Conservation (phyloP, 352 stramenopile genomes). For the Phytophthora pistaciae region DNA sequence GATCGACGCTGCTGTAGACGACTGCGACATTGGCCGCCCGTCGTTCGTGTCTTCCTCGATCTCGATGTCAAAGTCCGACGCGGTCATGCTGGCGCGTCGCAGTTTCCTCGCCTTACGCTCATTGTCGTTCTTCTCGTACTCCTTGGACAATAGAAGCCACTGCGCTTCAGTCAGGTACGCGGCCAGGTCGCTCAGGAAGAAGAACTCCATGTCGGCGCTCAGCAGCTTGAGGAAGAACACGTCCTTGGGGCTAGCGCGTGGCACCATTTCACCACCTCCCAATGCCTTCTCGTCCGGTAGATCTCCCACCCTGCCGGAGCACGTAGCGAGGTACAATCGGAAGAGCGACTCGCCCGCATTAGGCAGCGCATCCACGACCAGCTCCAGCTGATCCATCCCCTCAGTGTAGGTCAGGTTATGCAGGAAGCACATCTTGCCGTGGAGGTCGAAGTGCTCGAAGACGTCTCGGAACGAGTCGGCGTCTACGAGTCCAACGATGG, state of each 20-base stretch:
- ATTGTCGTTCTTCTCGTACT: constrained; percentile 66
- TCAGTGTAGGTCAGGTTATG: constrained; percentile 67
- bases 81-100: constrained; percentile 17
- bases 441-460: constrained; percentile 68
- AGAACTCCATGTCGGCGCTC: constrained; percentile 71
- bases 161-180: constrained; percentile 69
- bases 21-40: constrained; percentile 6
- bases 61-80: constrained; percentile 19
- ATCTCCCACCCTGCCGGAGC: constrained; percentile 37
- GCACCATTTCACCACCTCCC: neutral
- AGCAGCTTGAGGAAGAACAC: constrained; percentile 71
- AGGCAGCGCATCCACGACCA: constrained; percentile 60
- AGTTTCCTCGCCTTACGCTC: constrained; percentile 42
- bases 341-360: constrained; percentile 72
- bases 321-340: constrained; percentile 63
- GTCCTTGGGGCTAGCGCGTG: constrained; percentile 42
- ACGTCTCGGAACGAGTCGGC: constrained; percentile 74
- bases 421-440: constrained; percentile 69
- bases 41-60: constrained; percentile 30
- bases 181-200: constrained; percentile 74
- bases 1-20: constrained; percentile 31
- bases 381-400: constrained; percentile 60
- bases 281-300: constrained; percentile 17
- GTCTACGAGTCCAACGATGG: constrained; percentile 71
- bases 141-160: constrained; percentile 68